Evolutionary conservation across 352 stramenopile genomes (phyloP).

Genomic region (Phytophthora multivora): DNA sequence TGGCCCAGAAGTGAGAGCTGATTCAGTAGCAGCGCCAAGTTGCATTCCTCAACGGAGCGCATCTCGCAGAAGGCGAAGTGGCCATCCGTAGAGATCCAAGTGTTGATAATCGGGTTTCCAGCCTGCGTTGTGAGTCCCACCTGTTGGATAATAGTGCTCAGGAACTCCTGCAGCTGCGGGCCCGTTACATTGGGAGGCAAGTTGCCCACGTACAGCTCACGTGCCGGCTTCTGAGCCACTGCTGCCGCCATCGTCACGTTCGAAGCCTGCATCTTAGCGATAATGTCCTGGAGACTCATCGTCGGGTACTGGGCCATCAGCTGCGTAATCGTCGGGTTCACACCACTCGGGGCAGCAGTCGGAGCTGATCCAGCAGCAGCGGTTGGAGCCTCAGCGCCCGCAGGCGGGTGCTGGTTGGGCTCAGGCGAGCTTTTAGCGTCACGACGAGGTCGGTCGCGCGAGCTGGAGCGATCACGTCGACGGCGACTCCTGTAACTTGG

Average conservation of each 20-base stretch:
- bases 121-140: slow-evolving; percentile 77
- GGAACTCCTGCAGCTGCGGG: slow-evolving; percentile 83
- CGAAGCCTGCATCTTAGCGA: slow-evolving; percentile 87
- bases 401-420: slow-evolving; percentile 45
- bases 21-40: slow-evolving; percentile 84
- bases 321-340: slow-evolving; percentile 86
- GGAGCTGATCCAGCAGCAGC: slow-evolving; percentile 11
- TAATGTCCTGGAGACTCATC: slow-evolving; percentile 89
- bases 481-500: slow-evolving; percentile 56
- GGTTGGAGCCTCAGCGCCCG: slow-evolving; percentile 10
- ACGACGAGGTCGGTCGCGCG: slow-evolving; percentile 47
- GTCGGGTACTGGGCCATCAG: slow-evolving; percentile 91
- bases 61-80: slow-evolving; percentile 91
- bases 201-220: slow-evolving; percentile 88
- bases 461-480: slow-evolving; percentile 59
- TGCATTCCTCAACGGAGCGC: slow-evolving; percentile 86
- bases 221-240: slow-evolving; percentile 77
- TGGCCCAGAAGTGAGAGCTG: slow-evolving; percentile 79
- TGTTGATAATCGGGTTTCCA: slow-evolving; percentile 84
- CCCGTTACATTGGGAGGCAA: slow-evolving; percentile 83
- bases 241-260: slow-evolving; percentile 77
- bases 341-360: slow-evolving; percentile 24
- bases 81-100: slow-evolving; percentile 86
- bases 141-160: slow-evolving; percentile 89
- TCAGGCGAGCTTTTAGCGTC: slow-evolving; percentile 61